Percentiles rank a stretch among this genome's conserved stretches.
Conservation (phyloP, 1,284 basidiomycete genomes). For the Heterobasidion irregulare region DNA sequence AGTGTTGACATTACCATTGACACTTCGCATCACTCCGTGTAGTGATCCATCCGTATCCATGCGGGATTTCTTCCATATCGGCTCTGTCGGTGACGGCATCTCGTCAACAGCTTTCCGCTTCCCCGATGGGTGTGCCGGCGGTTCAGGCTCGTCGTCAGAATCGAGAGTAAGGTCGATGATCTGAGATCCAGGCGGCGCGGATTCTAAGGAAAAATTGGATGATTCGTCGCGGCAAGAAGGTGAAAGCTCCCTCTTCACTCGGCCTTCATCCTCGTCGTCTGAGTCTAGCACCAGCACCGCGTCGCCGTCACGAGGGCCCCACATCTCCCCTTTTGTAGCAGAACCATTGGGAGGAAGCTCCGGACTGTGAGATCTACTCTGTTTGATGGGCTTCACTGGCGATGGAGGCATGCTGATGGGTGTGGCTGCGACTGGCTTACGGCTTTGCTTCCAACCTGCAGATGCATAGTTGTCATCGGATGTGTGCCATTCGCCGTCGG, state of each 20-base stretch:
- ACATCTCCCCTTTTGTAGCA: constrained; percentile 28
- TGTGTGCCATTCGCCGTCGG: constrained; percentile 94
- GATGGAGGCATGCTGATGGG: constrained; percentile 15
- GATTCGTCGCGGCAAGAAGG: constrained; percentile 31
- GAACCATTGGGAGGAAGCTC: constrained; percentile 3
- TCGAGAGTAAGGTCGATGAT: constrained; percentile 79
- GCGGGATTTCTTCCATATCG: constrained; percentile 67
- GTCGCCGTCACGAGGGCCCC: constrained; percentile 37
- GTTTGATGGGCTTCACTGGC: constrained; percentile 14
- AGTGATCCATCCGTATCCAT: constrained; percentile 24
- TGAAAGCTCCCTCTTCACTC: constrained; percentile 66
- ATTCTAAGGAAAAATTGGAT: constrained; percentile 1
- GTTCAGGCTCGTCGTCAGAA: constrained; percentile 44
- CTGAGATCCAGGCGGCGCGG: constrained; percentile 15
- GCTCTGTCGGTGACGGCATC: constrained; percentile 45
- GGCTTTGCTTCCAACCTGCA: constrained; percentile 52
- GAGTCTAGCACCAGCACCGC: constrained; percentile 75
- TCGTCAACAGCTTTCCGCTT: constrained; percentile 57
- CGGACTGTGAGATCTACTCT: constrained; percentile 7
- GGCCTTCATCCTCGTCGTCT: constrained; percentile 64
- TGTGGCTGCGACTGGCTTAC: constrained; percentile 24
- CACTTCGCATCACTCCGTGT: constrained; percentile 10
- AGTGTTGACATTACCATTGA: constrained; percentile 13
- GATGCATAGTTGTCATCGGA: constrained; percentile 81
- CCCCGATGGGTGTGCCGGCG: constrained; percentile 18